A percentile compares a stretch with the other conserved stretches of the same genome.
Evolutionary conservation across 2,329 filamentous ascomycete species (phyloP).

Genomic region (Nannizziopsis arthrosporioides): DNA sequence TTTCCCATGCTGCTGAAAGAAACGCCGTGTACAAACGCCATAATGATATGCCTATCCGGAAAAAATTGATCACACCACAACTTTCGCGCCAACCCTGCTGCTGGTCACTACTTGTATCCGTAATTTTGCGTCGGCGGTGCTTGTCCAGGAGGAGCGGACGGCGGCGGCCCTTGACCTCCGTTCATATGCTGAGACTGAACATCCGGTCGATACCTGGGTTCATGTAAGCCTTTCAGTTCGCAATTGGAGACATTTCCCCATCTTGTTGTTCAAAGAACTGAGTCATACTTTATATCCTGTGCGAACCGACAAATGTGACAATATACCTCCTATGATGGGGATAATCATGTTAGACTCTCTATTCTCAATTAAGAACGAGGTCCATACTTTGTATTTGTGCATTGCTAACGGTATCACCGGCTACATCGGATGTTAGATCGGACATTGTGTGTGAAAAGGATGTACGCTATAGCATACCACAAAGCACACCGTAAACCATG

Average conservation of each 20-base stretch:
- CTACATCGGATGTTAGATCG: slow-evolving; percentile 10
- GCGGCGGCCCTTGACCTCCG: slow-evolving; percentile 8
- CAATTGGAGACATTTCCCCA: not conserved
- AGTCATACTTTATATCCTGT: slow-evolving; percentile 16
- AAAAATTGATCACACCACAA: too few relatives aligned
- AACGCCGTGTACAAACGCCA: too few relatives aligned
- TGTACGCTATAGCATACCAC: slow-evolving; percentile 16
- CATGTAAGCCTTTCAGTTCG: not conserved
- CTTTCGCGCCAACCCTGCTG: too few relatives aligned
- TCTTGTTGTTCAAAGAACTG: not conserved
- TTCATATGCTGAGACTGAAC: slow-evolving; percentile 15
- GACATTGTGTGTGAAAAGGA: not conserved
- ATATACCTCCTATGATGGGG: slow-evolving; percentile 14
- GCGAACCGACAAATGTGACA: slow-evolving; percentile 18
- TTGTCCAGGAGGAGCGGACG: slow-evolving; percentile 5
- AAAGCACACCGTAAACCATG: slow-evolving; percentile 29
- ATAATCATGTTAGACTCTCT: not conserved
- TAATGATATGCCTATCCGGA: too few relatives aligned
- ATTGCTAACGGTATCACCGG: slow-evolving; percentile 25
- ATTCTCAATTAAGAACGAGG: not conserved
- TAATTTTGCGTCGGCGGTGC: slow-evolving; percentile 8
- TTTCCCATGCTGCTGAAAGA: too few relatives aligned
- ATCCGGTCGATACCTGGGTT: slow-evolving; percentile 15
- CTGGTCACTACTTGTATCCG: slow-evolving; percentile 10
- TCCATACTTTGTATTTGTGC: slow-evolving; percentile 40